Conservation (phyloP, 23 red algal species). For the Cyanidioschyzon merolae region DNA sequence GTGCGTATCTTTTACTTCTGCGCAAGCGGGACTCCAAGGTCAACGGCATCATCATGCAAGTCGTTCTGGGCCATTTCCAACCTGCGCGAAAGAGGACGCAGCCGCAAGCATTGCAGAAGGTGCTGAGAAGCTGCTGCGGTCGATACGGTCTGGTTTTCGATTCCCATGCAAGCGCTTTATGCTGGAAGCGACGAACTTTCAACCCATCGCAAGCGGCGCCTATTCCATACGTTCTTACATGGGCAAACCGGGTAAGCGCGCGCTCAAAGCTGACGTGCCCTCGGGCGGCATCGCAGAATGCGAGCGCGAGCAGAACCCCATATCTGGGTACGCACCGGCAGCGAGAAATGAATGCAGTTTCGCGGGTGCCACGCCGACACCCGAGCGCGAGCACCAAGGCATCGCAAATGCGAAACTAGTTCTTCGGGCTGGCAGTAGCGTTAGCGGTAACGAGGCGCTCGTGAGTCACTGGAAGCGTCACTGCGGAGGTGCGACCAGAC, state of each 20-base stretch:
- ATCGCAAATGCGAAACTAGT: too few relatives aligned
- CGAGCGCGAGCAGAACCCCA: too few relatives aligned
- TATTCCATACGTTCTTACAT: neutral
- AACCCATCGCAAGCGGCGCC: neutral
- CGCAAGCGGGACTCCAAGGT: neutral
- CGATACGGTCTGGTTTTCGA: neutral
- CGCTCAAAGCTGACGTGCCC: neutral
- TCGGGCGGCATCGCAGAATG: too few relatives aligned
- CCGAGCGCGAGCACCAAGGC: too few relatives aligned
- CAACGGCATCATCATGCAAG: neutral
- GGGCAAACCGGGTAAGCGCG: neutral
- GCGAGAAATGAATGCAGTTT: too few relatives aligned
- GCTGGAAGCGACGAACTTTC: conserved; percentile 10
- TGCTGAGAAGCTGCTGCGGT: neutral
- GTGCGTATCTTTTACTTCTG: neutral
- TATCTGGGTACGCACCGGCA: too few relatives aligned
- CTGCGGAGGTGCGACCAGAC: neutral
- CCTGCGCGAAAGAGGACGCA: neutral
- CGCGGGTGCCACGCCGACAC: too few relatives aligned
- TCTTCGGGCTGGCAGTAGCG: too few relatives aligned
- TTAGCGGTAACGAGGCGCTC: too few relatives aligned
- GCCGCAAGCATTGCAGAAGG: neutral
- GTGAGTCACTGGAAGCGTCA: neutral
- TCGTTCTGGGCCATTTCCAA: neutral
- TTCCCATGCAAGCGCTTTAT: neutral